These are phyloP conservation scores for Triticum urartu DNA, from an alignment of 176 grass and related monocot genomes.

Conservation along the genomic window DNA sequence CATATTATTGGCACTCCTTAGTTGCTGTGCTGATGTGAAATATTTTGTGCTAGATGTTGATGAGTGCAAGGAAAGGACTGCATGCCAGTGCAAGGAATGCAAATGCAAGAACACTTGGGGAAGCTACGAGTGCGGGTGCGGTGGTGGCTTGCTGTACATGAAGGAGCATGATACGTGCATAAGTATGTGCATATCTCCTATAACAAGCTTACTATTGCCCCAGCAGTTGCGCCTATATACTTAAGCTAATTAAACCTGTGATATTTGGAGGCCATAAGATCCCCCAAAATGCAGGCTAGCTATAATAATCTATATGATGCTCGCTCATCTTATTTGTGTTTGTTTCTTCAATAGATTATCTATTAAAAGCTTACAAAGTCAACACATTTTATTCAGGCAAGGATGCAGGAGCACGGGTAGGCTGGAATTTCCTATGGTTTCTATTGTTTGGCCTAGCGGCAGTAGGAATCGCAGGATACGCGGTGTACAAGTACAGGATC, in stretches of 20 bases:
- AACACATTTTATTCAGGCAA: constrained; percentile 54
- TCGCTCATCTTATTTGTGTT: not conserved
- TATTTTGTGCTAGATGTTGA: constrained; percentile 68
- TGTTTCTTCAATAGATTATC: not conserved
- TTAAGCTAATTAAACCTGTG: not conserved
- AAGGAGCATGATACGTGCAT: constrained; percentile 93
- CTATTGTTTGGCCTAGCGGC: constrained; percentile 68
- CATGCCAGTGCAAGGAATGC: constrained; percentile 84
- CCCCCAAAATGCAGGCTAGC: not conserved
- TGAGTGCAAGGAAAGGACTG: constrained; percentile 76
- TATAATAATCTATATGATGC: not conserved
- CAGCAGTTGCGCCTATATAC: not conserved
- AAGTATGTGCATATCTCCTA: constrained; percentile 41
- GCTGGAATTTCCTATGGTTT: constrained; percentile 93
- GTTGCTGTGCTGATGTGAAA: constrained; percentile 9
- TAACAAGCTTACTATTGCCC: not conserved
- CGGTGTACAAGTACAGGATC: constrained; percentile 95
- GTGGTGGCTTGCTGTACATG: constrained; percentile 78
- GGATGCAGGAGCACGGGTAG: constrained; percentile 42
- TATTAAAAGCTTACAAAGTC: not conserved
- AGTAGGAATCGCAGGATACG: constrained; percentile 72
- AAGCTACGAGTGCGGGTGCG: constrained; percentile 78
- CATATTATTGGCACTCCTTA: not conserved
- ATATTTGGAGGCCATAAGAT: not conserved
- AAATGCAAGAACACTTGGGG: constrained; percentile 94